phyloP scores from a whole-genome alignment of 1,284 basidiomycete genomes.

The Prillingera fragicola region DNA sequence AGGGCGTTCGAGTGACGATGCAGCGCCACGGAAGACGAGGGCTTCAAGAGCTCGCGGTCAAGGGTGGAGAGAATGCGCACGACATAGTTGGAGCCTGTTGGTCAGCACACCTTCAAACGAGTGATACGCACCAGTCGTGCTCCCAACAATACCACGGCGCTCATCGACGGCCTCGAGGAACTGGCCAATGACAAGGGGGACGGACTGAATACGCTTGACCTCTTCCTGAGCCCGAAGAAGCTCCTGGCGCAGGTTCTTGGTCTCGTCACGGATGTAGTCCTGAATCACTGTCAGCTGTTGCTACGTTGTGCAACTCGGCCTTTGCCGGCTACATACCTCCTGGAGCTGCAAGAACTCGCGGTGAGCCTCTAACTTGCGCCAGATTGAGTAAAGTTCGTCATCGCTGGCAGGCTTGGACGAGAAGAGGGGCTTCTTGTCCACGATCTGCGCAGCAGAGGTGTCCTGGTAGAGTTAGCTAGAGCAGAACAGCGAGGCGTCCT shows the following conservation, averaged over 20 bases:
- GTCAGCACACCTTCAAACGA: not conserved
- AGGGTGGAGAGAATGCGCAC: slow-evolving; percentile 96
- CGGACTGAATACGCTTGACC: slow-evolving; percentile 98
- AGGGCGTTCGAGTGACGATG: slow-evolving; percentile 98
- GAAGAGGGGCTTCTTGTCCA: slow-evolving; percentile 78
- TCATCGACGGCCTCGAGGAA: slow-evolving; percentile 99
- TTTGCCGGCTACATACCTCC: slow-evolving; percentile 54
- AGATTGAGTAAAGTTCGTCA: slow-evolving; percentile 90
- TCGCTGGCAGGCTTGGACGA: slow-evolving; percentile 71
- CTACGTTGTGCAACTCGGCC: not conserved
- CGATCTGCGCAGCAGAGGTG: slow-evolving; percentile 78
- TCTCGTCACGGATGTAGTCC: slow-evolving; percentile 98
- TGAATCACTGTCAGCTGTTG: slow-evolving; percentile 16
- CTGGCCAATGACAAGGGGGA: slow-evolving; percentile 99
- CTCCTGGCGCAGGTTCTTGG: slow-evolving; percentile 95
- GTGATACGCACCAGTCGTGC: slow-evolving; percentile 65
- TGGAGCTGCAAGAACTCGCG: slow-evolving; percentile 91
- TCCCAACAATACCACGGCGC: slow-evolving; percentile 93
- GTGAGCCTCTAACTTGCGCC: slow-evolving; percentile 88
- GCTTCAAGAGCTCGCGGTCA: slow-evolving; percentile 94
- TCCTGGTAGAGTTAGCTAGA: slow-evolving; percentile 56
- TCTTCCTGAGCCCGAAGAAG: slow-evolving; percentile 98
- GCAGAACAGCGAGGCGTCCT: not conserved
- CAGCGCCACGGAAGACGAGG: slow-evolving; percentile 92
- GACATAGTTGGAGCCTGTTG: slow-evolving; percentile 87